Conservation (phyloP, 2,329 filamentous ascomycete genomes). For the Rachicladosporium sp. region DNA sequence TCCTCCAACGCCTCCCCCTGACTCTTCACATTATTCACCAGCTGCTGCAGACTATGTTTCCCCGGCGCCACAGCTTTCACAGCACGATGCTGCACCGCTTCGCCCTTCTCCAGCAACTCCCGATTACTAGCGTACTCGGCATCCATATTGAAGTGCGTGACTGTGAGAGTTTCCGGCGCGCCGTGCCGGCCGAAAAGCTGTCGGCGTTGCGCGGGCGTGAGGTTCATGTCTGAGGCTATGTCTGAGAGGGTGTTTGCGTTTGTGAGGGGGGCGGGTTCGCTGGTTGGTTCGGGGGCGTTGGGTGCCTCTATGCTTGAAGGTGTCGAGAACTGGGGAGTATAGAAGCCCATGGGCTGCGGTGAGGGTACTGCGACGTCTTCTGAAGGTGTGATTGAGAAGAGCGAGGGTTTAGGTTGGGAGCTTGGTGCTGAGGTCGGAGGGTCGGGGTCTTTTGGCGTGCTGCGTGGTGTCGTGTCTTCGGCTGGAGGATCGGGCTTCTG, state of each 20-base stretch:
- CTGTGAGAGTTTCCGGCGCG: constrained; percentile 37
- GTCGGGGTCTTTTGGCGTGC: too few relatives aligned
- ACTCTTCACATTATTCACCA: constrained; percentile 69
- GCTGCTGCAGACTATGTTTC: constrained; percentile 79
- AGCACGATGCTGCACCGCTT: constrained; percentile 62
- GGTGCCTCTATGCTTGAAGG: not conserved
- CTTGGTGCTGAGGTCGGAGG: not conserved
- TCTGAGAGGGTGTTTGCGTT: constrained; percentile 48
- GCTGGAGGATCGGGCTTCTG: too few relatives aligned
- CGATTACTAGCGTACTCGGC: constrained; percentile 80
- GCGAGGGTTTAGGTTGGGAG: constrained; percentile 11
- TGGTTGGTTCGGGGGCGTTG: not conserved
- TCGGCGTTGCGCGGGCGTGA: constrained; percentile 62
- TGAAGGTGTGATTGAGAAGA: constrained; percentile 7
- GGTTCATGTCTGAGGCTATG: constrained; percentile 66
- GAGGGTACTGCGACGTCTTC: too few relatives aligned
- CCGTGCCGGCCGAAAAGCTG: constrained; percentile 67
- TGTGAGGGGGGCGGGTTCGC: constrained; percentile 6
- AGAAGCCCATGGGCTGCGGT: constrained; percentile 15
- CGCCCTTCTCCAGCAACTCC: constrained; percentile 54
- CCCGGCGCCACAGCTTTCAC: constrained; percentile 72
- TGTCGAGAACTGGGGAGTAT: constrained; percentile 25
- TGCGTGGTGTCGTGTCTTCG: too few relatives aligned
- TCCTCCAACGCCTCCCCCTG: constrained; percentile 86
- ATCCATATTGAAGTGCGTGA: constrained; percentile 83